Conservation (phyloP, 1,284 basidiomycete species). For the Psilocybe mexicana region DNA sequence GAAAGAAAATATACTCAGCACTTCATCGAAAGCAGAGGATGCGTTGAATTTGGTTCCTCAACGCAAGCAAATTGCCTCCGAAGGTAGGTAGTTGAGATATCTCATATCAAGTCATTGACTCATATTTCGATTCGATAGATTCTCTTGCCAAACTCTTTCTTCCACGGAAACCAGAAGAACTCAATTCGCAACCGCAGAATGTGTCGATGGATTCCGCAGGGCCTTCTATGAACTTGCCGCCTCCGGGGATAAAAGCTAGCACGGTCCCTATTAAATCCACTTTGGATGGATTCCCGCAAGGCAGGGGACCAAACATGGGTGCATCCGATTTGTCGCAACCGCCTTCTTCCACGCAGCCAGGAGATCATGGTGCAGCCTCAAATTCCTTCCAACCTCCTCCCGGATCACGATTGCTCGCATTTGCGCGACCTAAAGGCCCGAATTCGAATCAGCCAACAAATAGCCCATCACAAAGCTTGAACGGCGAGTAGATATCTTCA, state of each 20-base stretch:
- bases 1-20: background rate
- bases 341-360: conserved; percentile 10
- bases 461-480: conserved; percentile 19
- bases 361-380: conserved; percentile 10
- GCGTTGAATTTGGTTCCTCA: background rate
- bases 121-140: background rate
- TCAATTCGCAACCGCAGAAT: background rate
- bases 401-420: conserved; percentile 72
- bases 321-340: conserved; percentile 10
- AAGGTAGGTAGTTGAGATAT: background rate
- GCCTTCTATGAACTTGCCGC: background rate
- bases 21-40: background rate
- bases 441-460: conserved; percentile 8
- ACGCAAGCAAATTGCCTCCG: background rate
- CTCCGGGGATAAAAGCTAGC: background rate
- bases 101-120: background rate
- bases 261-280: background rate
- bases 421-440: conserved; percentile 45
- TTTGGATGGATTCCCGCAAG: background rate
- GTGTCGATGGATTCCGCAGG: background rate
- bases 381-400: conserved; percentile 58
- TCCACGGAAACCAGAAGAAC: background rate
- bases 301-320: background rate
- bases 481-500: conserved; percentile 16
- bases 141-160: background rate